Evolutionary conservation across 83 land plant species (phyloP), one percentile per base, ranked within the genome.

Genomic region (Diphasiastrum complanatum): DNA sequence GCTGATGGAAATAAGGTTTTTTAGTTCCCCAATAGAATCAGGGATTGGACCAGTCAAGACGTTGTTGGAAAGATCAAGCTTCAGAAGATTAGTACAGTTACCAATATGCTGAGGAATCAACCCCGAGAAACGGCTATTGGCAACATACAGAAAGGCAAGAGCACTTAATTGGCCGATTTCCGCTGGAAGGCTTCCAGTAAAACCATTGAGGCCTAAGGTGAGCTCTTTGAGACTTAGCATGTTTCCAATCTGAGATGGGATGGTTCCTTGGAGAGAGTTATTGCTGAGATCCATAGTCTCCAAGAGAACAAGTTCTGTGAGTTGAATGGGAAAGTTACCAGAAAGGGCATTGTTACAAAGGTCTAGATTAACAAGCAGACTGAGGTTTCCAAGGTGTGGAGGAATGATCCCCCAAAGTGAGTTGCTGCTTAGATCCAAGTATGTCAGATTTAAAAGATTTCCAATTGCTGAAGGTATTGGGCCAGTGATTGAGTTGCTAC

Each of bases 251-350:
- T 51, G 37, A 23, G 38, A 11, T 2, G 76, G 72, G 19, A 73
- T 27, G 28, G 20, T 27, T 47, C 72, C 76, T 32, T 38, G 14
- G 31, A 66, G 30, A 33, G 63, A 51, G 46, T 73, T 59, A 60
- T 66, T 53, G 71, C 70, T 20, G 8, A 49, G 20, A 49, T 49
- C 52, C 18, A 49, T 8, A 5, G 10, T 49, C 20, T 20, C 8
- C 18, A 49, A 5, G 6, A 10, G 52, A 19, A 5, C 8, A 49
- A 49, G 52, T 5, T 11, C 8, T 8, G 20, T 19, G 6, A 49
- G 10, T 8, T 22, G 19, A 10, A 8, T 22, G 18, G 52, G 52
- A 49, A 49, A 10, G 52, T 8, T 5, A 19, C 52, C 52, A 5
- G 52, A 49, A 14, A 49, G 20, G 52, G 52, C 10, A 22, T 49